These are phyloP conservation scores for Coprinopsis sp. DNA, from an alignment of 768 basidiomycete species.

Conservation along the genomic window DNA sequence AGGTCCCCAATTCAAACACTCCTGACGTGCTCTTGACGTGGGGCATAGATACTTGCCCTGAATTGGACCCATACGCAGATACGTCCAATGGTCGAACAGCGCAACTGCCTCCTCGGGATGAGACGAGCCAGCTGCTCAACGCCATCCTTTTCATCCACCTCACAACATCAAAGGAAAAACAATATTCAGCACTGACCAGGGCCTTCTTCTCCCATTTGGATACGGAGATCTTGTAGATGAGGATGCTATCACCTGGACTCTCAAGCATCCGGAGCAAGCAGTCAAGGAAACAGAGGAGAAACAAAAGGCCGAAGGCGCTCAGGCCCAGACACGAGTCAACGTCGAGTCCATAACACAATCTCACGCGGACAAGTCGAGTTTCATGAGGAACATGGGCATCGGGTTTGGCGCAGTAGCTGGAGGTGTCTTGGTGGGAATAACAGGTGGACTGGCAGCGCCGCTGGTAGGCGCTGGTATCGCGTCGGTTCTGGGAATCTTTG, in stretches of 20 bases:
- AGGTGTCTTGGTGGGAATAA: slow-evolving; percentile 50
- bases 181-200: slow-evolving; percentile 48
- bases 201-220: slow-evolving; percentile 36
- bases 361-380: slow-evolving; percentile 38
- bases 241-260: slow-evolving; percentile 35
- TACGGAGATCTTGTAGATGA: slow-evolving; percentile 36
- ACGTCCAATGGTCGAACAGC: slow-evolving; percentile 39
- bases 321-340: slow-evolving; percentile 12
- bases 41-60: slow-evolving; percentile 35
- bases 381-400: slow-evolving; percentile 42
- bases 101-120: slow-evolving; percentile 31
- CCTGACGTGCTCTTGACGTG: neutral
- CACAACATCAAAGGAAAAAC: slow-evolving; percentile 32
- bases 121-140: slow-evolving; percentile 42
- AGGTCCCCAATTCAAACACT: slow-evolving; percentile 1
- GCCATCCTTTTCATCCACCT: slow-evolving; percentile 48
- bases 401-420: slow-evolving; percentile 51
- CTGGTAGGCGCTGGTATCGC: slow-evolving; percentile 51
- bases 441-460: slow-evolving; percentile 57
- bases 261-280: slow-evolving; percentile 46
- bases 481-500: slow-evolving; percentile 45
- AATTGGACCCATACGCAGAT: slow-evolving; percentile 38
- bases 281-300: slow-evolving; percentile 40
- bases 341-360: slow-evolving; percentile 33
- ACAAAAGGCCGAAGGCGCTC: neutral